Evolutionary conservation across 345 rosid genomes (phyloP).

Genomic region (Populus simonii): DNA sequence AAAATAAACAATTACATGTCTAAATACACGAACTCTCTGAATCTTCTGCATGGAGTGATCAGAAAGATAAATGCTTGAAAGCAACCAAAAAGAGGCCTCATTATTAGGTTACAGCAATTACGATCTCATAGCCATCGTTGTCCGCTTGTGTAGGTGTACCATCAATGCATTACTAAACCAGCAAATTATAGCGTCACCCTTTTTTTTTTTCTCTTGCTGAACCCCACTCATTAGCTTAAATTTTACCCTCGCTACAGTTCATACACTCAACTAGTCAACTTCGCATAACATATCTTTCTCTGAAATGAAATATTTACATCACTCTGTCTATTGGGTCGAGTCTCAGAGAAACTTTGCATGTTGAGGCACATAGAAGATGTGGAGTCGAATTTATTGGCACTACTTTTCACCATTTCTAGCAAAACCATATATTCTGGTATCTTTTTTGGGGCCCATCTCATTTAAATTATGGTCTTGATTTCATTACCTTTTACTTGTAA

Average conservation of each 20-base stretch:
- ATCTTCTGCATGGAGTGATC: conserved; percentile 16
- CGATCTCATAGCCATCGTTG: conserved; percentile 16
- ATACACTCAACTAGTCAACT: neutral
- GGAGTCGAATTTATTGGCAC: neutral
- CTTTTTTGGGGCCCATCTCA: neutral
- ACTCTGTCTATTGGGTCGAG: neutral
- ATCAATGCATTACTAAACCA: conserved; percentile 21
- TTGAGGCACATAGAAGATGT: neutral
- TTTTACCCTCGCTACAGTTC: too few relatives aligned
- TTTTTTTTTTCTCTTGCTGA: neutral
- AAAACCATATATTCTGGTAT: neutral
- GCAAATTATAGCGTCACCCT: neutral
- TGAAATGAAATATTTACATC: neutral
- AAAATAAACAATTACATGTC: neutral
- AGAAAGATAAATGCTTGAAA: conserved; percentile 34
- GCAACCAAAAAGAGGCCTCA: conserved; percentile 33
- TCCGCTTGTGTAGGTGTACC: conserved; percentile 29
- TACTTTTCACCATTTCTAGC: neutral
- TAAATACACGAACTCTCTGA: neutral
- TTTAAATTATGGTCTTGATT: neutral
- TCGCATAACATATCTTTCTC: neutral
- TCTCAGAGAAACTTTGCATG: neutral
- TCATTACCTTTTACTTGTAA: neutral
- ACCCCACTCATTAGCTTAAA: neutral
- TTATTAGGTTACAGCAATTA: conserved; percentile 29